Base-by-base conservation (phyloP, 2,329 filamentous ascomycete genomes). In the Bipolaris zeicola region DNA sequence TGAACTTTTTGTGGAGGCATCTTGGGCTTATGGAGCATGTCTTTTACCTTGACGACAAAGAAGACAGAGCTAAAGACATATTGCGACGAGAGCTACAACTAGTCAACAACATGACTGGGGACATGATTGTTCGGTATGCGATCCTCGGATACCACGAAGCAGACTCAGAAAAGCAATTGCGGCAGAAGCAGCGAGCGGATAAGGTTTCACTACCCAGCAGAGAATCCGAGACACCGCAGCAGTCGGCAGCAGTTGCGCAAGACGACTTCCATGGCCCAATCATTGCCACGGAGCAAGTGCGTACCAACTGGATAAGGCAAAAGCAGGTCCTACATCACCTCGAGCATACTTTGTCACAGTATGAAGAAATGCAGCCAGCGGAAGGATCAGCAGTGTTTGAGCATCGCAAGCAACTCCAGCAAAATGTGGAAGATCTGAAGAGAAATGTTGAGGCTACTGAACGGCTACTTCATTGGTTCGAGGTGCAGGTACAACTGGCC, bases 151-250 rank as follows among this genome's bases (percentile, higher is more conserved):
- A 59, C 34, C 58, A 61, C 36, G 55, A 63, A 45, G 51, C 58
- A 14, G 64, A 68, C 33, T 49, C 56, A 6, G 50, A 49, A 6
- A 68, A 66, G 45, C 64, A 57, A 34, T 48, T 68, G 1, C n/a
- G 48, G 13, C 62, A 63, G 24, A 57, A 61, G 4, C 20, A 48
- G 38, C 48, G 59, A 22, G 31, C 54, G 20, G 49, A 54, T 14
- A 8, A 36, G 6, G 14, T 10, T 24, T 4, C 10, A 14, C 43
- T 20, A 16, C 14, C 26, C 14, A 31, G 14, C 28, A 26, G 18
- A 22, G n/a, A 10, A 16, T 33, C 39, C 46, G 33, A 43, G 11
- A 28, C 18, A 2, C 18, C 39, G 13, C 42, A 37, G 14, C 26
- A 42, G 33, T 34, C 44, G 22, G 16, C 36, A 3, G 37, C 14